Percentiles rank a stretch among this genome's conserved stretches.
phyloP scores from a whole-genome alignment of 78 protist species.

The Trichosphaerium sp. region DNA sequence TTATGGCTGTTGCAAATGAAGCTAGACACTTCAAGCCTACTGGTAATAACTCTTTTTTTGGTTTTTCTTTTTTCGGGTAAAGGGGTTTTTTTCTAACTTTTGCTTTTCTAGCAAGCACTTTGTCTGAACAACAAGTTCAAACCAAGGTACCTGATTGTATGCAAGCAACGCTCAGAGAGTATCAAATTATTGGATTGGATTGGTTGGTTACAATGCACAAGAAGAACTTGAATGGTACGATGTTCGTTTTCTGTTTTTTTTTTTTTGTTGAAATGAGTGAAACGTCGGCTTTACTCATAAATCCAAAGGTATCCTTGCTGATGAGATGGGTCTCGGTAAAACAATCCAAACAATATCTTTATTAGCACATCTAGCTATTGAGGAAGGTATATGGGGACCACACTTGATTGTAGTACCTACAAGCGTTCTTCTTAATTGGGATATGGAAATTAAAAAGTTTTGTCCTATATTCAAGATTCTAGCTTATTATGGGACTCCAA shows the following conservation, averaged over 20 bases:
- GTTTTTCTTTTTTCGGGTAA: not conserved
- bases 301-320: slow-evolving; percentile 87
- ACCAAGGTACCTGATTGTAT: slow-evolving; percentile 67
- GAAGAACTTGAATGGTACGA: slow-evolving; percentile 58
- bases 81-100: not conserved
- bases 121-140: slow-evolving; percentile 42
- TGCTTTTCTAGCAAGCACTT: slow-evolving; percentile 72
- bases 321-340: slow-evolving; percentile 92
- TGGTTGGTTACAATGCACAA: slow-evolving; percentile 82
- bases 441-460: slow-evolving; percentile 85
- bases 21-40: not conserved
- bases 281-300: too few species aligned
- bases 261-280: not conserved
- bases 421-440: slow-evolving; percentile 74
- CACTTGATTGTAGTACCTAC: slow-evolving; percentile 89
- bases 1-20: not conserved
- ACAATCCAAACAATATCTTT: slow-evolving; percentile 84
- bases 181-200: slow-evolving; percentile 83
- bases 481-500: slow-evolving; percentile 69
- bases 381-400: slow-evolving; percentile 80
- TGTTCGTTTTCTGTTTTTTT: not conserved
- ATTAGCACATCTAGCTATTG: slow-evolving; percentile 83
- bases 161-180: slow-evolving; percentile 62
- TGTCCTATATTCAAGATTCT: slow-evolving; percentile 82
- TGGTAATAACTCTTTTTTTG: slow-evolving; percentile 31